Base-by-base conservation (phyloP, 371 early-diverging fungal species). In the Mortierella sp. region DNA sequence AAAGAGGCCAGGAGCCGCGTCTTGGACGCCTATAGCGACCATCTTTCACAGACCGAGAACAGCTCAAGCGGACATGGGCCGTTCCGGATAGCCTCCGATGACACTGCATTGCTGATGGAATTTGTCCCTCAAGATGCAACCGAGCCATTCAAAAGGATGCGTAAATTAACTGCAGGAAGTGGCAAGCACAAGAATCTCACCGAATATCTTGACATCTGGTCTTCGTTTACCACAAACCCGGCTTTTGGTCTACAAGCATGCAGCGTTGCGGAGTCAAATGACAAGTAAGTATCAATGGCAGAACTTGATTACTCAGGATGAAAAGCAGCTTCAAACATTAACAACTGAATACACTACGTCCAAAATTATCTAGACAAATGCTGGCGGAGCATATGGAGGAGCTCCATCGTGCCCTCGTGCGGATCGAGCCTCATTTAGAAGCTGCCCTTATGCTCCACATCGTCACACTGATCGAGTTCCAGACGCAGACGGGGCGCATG, bases 181-280 rank as follows among this genome's bases (percentile, higher is more conserved):
- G 60, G 78, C 24, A 76, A 76, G 27, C 58, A 70, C 43, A 76
- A 76, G 56, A 76, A 50, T 41, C n/a, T 76, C 28, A n/a, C 26
- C 17, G 78, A 70, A 26, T 70, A 64, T 27, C 21, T 63, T 30
- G 51, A 50, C 14, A 5, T 59, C 7, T 60, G 56, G 60, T 42
- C 52, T 3, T 30, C 21, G 2, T 51, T 64, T 14, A 37, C 21
- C 19, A 43, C 43, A 7, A 55, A 39, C 14, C 14, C 17, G 2
- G 46, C 17, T 6, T 30, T 54, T 2, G 47, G 27, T 15, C 32
- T 56, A 2, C 14, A 55, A 4, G 49, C 34, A 4, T 23, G 26
- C 7, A 42, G 12, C 12, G 19, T 12, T 3, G 37, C 21, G 0
- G 24, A 17, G 6, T 26, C 50, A 7, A 51, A 54, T 27, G 41